Conservation (phyloP, 2,329 filamentous ascomycete species). For the Claviceps humidiphila region DNA sequence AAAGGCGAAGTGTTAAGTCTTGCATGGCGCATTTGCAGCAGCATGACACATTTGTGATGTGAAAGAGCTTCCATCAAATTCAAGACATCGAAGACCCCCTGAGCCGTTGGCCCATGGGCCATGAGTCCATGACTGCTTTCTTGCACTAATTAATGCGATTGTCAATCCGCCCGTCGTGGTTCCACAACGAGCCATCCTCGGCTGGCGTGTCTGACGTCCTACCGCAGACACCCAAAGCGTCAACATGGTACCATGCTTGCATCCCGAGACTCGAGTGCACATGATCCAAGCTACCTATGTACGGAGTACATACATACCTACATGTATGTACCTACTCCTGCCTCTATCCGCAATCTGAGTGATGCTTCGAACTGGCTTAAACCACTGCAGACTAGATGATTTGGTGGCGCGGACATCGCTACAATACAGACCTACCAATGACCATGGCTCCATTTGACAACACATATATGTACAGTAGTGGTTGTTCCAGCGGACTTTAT, state of each 20-base stretch:
- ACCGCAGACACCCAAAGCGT: neutral
- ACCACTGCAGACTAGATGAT: neutral
- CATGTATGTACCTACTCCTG: too few relatives aligned
- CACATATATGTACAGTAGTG: neutral
- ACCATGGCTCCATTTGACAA: neutral
- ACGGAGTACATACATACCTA: neutral
- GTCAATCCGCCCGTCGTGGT: neutral
- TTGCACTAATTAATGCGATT: neutral
- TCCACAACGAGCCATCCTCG: neutral
- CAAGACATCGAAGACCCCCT: neutral
- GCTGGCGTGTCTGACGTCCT: conserved; percentile 1
- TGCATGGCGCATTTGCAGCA: neutral
- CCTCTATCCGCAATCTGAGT: too few relatives aligned
- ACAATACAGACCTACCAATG: neutral
- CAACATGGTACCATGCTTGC: neutral
- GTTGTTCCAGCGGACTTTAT: neutral
- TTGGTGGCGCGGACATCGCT: neutral
- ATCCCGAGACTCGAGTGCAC: neutral
- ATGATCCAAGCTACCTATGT: neutral
- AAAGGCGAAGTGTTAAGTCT: neutral
- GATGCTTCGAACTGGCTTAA: neutral
- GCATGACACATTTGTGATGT: conserved; percentile 1
- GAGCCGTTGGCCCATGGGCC: neutral
- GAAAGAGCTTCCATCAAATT: neutral
- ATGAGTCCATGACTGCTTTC: neutral